A percentile compares a stretch with the other conserved stretches of the same genome.
These are phyloP conservation scores for Cladobotryum protrusum DNA, from an alignment of 2,329 filamentous ascomycete species.

Conservation along the genomic window DNA sequence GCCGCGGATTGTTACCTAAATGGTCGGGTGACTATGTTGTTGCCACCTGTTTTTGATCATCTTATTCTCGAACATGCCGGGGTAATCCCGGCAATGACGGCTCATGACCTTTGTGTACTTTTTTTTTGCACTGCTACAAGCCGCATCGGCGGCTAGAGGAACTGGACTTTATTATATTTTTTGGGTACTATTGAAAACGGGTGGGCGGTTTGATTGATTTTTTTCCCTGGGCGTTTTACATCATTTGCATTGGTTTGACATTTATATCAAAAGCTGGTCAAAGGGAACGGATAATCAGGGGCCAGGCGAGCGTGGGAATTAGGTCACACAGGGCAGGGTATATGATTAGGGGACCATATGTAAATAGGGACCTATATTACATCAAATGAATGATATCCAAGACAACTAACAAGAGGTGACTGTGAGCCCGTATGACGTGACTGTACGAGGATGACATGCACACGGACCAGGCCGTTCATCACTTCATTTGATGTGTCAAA, in stretches of 20 bases:
- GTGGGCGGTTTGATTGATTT: slow-evolving; percentile 3
- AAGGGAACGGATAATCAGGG: too few species aligned
- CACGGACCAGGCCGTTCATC: too few species aligned
- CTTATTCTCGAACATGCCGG: slow-evolving; percentile 3
- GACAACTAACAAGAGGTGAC: too few species aligned
- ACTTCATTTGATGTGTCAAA: too few species aligned
- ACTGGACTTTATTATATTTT: neutral
- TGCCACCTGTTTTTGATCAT: slow-evolving; percentile 6
- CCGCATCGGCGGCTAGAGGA: neutral
- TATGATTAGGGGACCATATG: too few species aligned
- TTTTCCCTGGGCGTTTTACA: neutral
- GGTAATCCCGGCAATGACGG: slow-evolving; percentile 10
- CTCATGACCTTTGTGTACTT: slow-evolving; percentile 10
- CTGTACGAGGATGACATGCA: too few species aligned
- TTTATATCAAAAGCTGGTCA: neutral
- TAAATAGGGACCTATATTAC: too few species aligned
- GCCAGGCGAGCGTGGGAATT: too few species aligned
- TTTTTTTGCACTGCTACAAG: neutral
- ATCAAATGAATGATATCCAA: too few species aligned
- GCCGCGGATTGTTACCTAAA: slow-evolving; percentile 6
- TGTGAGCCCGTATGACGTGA: too few species aligned
- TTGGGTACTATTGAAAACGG: slow-evolving; percentile 6
- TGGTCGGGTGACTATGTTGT: slow-evolving; percentile 8
- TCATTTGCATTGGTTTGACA: neutral
- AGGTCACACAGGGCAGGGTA: too few species aligned